Base-by-base conservation (phyloP, 371 early-diverging fungal genomes). In the Syncephalastrum racemosum region DNA sequence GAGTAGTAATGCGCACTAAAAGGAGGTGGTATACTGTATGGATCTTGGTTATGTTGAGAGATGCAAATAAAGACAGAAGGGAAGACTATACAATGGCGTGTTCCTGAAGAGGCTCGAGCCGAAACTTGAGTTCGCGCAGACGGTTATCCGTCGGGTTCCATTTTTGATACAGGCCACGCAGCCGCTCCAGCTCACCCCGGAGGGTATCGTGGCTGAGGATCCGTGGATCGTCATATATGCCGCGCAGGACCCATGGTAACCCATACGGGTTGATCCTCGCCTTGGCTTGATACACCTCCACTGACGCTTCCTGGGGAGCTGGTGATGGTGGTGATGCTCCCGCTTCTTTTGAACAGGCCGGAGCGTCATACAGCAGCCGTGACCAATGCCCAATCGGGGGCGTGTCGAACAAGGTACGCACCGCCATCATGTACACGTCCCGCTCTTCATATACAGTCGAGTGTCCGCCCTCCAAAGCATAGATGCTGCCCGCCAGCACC, bases 191-290 rank as follows among this genome's bases (percentile, higher is more conserved):
- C 56, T 93, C 94, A 25, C 53, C 51, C 12, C 66, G 62, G 18
- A 92, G 64, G 39, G 46, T 52, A 3, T 64, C 59, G 52, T 87
- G 75, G 13, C 71, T 63, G 7, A 63, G 58, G 10, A 93, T 80
- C n/a, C 58, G 62, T 23, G 83, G 72, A 53, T 92, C 91, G 20
- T 85, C 85, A 59, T 83, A 70, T 20, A 96, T 70, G 12, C 88
- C 87, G 7, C 92, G 90, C 82, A 96, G 83, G 16, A 88, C 88
- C 94, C 94, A 95, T 4, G 96, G 95, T 2, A 96, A 70, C 67
- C 81, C 89, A 66, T 86, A 92, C 7, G 93, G 94, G 49, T 96
- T 96, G 31, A 88, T 66, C 24, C 79, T 74, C 13, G 66, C 51
- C 22, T 71, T 73, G 8, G 80, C 86, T 36, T 71, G 67, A 44